phyloP scores from a whole-genome alignment of 2,329 filamentous ascomycete species.

The Ophiobolus disseminans region DNA sequence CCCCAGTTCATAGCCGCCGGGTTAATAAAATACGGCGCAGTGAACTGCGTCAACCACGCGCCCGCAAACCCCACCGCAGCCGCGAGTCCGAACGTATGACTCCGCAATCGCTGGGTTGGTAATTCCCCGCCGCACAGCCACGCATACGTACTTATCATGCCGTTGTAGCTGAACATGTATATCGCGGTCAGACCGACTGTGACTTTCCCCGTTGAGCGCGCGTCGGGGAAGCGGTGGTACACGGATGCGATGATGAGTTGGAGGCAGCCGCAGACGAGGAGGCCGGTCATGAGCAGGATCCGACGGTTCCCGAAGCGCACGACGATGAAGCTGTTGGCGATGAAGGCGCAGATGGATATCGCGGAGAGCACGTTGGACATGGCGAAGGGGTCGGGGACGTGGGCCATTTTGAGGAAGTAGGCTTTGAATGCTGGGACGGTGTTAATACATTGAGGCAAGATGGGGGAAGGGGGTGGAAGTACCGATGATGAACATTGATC shows the following conservation, averaged over 20 bases:
- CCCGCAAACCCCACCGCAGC: constrained; percentile 61
- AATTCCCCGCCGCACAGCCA: constrained; percentile 66
- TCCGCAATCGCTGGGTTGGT: constrained; percentile 63
- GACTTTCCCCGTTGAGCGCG: constrained; percentile 51
- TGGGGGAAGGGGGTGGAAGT: background rate
- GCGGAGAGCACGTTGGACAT: constrained; percentile 64
- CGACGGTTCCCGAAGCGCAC: constrained; percentile 62
- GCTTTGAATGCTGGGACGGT: constrained; percentile 49
- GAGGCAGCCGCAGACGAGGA: constrained; percentile 60
- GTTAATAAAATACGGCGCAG: constrained; percentile 67
- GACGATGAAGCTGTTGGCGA: constrained; percentile 62
- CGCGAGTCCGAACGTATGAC: constrained; percentile 63
- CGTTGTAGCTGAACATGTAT: constrained; percentile 63
- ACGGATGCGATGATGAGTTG: constrained; percentile 63
- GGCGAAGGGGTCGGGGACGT: constrained; percentile 62
- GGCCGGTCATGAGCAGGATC: constrained; percentile 60
- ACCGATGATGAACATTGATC: constrained; percentile 53
- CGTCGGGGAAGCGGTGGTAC: constrained; percentile 55
- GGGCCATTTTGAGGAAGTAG: constrained; percentile 68
- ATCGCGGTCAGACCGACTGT: constrained; percentile 62
- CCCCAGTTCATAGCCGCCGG: constrained; percentile 62
- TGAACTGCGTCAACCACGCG: constrained; percentile 65
- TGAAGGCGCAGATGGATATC: constrained; percentile 62
- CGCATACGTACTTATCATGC: constrained; percentile 62
- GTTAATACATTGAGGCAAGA: background rate